These are phyloP conservation scores for Acacia acuminata DNA, from an alignment of 306 rosid genomes.

Conservation along the genomic window DNA sequence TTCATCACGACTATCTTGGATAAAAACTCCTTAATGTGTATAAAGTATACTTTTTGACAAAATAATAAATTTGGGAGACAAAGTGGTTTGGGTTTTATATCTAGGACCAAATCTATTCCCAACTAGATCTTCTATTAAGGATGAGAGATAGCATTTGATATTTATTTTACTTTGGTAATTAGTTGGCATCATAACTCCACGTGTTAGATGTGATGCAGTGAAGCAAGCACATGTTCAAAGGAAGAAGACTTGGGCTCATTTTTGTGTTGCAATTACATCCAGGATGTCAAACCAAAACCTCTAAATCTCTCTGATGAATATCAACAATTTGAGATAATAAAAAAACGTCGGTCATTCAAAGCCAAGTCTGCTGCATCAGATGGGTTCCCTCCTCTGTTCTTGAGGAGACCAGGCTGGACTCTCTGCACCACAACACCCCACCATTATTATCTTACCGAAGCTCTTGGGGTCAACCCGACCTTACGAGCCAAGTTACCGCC, in stretches of 20 bases:
- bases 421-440: background rate
- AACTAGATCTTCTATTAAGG: no score
- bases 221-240: constrained; percentile 47
- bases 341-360: constrained; percentile 11
- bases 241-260: constrained; percentile 38
- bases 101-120: no score
- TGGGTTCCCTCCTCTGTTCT: constrained; percentile 44
- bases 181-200: no score
- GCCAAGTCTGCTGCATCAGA: constrained; percentile 45
- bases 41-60: no score
- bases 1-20: no score
- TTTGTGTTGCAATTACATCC: background rate
- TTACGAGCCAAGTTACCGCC: constrained; percentile 41
- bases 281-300: constrained; percentile 35
- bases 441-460: constrained; percentile 35
- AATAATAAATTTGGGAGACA: no score
- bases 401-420: constrained; percentile 39
- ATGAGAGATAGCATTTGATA: no score
- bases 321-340: constrained; percentile 35
- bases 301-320: constrained; percentile 29
- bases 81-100: no score
- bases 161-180: no score
- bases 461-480: constrained; percentile 42
- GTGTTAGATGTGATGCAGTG: constrained; percentile 10
- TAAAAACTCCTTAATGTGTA: no score